These are phyloP conservation scores for Aureobasidium sp. DNA, from an alignment of 2,329 filamentous ascomycete genomes.

Conservation along the genomic window DNA sequence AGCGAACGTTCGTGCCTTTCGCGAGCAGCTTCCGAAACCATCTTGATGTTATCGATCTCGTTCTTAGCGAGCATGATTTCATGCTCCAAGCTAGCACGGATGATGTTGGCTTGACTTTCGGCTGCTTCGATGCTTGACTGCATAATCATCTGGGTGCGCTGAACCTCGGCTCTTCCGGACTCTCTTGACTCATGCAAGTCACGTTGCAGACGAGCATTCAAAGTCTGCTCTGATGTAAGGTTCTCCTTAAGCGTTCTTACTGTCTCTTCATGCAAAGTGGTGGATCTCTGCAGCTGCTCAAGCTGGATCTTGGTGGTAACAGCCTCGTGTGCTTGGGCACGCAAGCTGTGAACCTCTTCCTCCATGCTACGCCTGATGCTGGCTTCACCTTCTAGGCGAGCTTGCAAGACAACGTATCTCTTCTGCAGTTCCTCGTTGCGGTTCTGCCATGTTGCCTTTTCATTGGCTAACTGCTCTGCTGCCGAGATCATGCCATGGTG, in stretches of 20 bases:
- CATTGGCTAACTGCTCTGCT: conserved; percentile 70
- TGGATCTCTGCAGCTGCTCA: conserved; percentile 53
- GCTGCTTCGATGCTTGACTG: conserved; percentile 76
- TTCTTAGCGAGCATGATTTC: conserved; percentile 65
- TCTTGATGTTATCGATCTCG: conserved; percentile 68
- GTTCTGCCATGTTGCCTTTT: conserved; percentile 71
- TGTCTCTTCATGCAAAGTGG: conserved; percentile 58
- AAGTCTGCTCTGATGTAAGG: conserved; percentile 65
- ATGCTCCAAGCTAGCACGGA: conserved; percentile 73
- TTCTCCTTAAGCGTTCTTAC: conserved; percentile 51
- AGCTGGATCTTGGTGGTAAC: conserved; percentile 19
- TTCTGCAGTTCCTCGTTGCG: conserved; percentile 52
- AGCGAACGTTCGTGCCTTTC: conserved; percentile 77
- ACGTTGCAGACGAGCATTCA: conserved; percentile 62
- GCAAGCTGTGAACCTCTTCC: conserved; percentile 37
- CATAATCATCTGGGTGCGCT: conserved; percentile 70
- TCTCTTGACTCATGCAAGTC: conserved; percentile 82
- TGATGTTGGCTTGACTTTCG: conserved; percentile 76
- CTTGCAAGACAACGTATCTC: conserved; percentile 48
- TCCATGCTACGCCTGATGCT: conserved; percentile 40
- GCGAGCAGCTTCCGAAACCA: conserved; percentile 74
- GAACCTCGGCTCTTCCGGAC: conserved; percentile 69
- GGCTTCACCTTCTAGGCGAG: conserved; percentile 41
- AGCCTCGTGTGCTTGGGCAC: conserved; percentile 18
- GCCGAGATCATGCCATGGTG: conserved; percentile 81